These are phyloP conservation scores for Epichloe elymi DNA, from an alignment of 2,329 filamentous ascomycete species.

Conservation along the genomic window DNA sequence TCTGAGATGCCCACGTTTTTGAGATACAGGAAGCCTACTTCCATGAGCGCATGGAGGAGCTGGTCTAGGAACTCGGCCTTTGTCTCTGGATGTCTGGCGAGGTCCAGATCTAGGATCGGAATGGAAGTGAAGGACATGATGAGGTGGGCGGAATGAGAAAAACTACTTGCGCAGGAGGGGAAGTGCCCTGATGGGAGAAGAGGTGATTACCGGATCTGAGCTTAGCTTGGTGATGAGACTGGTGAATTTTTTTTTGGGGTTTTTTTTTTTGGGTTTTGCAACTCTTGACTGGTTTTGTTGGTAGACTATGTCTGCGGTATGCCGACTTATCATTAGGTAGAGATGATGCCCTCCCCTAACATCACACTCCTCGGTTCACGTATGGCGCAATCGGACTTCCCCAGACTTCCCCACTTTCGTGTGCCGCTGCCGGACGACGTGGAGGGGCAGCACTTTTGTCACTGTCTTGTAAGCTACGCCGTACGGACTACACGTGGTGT, in stretches of 20 bases:
- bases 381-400: constrained; percentile 3
- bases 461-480: no score
- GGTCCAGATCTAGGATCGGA: constrained; percentile 63
- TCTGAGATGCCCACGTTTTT: constrained; percentile 64
- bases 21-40: constrained; percentile 82
- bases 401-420: neutral
- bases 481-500: no score
- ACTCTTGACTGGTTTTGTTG: no score
- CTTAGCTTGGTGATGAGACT: no score
- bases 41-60: constrained; percentile 62
- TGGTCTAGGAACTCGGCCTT: constrained; percentile 61
- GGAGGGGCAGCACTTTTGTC: neutral
- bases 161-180: no score
- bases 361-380: neutral
- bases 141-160: neutral
- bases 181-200: no score
- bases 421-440: neutral
- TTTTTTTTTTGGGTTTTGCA: no score
- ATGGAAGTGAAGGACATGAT: constrained; percentile 60
- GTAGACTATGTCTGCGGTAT: no score
- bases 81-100: constrained; percentile 47
- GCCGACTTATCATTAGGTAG: no score
- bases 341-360: neutral
- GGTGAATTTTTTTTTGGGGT: no score
- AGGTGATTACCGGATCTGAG: no score